phyloP scores from a whole-genome alignment of 805 yeast genomes.

The Saturnispora besseyi region DNA sequence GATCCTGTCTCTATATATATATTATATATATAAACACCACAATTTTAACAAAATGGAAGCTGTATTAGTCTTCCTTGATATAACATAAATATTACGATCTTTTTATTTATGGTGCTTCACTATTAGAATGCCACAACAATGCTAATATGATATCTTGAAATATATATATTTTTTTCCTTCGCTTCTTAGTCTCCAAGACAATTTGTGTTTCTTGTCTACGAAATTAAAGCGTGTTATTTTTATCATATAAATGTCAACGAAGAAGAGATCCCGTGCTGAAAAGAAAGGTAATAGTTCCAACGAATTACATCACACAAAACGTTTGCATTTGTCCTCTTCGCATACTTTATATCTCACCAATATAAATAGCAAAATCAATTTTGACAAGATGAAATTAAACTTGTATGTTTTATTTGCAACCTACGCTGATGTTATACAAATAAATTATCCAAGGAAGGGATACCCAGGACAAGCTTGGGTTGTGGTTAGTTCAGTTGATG shows the following conservation, averaged over 20 bases:
- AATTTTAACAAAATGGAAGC: not conserved
- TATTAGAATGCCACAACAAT: too few species aligned
- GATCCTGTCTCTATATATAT: not conserved
- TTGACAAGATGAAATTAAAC: conserved; percentile 37
- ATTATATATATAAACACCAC: not conserved
- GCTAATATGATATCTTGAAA: too few species aligned
- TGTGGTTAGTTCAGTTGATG: conserved; percentile 37
- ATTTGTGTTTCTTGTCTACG: not conserved
- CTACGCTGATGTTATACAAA: conserved; percentile 55
- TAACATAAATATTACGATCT: too few species aligned
- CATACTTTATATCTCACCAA: conserved; percentile 52
- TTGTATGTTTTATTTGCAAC: conserved; percentile 51
- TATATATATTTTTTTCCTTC: not conserved
- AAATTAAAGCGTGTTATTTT: too few species aligned
- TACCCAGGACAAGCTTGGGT: conserved; percentile 65
- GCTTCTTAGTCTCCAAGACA: not conserved
- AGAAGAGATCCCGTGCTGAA: conserved; percentile 7
- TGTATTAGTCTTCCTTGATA: too few species aligned
- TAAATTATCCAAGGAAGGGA: conserved; percentile 34
- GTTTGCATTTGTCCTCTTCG: not conserved
- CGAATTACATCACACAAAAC: not conserved
- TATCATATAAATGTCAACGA: conserved; percentile 11
- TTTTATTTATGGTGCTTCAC: too few species aligned
- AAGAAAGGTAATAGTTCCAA: not conserved
- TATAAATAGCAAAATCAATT: conserved; percentile 47